Evolutionary conservation across 1,284 basidiomycete genomes (phyloP), one percentile per base, ranked within the genome.

Genomic region (Trametes sp.): DNA sequence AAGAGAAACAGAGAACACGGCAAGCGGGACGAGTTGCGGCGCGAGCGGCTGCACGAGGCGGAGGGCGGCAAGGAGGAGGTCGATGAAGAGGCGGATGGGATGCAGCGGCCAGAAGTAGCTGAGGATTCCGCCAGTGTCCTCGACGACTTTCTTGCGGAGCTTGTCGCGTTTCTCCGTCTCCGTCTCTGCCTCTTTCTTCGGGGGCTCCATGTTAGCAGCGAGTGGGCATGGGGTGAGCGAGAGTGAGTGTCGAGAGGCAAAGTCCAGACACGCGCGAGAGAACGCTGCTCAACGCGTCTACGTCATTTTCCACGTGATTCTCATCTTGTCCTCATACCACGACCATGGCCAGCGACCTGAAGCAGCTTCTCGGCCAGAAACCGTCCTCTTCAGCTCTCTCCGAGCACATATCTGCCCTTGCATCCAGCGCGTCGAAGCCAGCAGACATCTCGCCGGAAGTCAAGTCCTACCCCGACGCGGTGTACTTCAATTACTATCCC

Each of bases 401-500:
- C 4, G 68, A 74, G 9, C 85, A 83, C 67, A 76, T 91, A 44
- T 58, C 74, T 5, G 68, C 74, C 2, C 74, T 90, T 5, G 67
- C 77, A 6, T 57, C 72, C 14, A 68, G 64, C 16, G 62, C 69
- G 66, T 58, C 69, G 61, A 57, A 59, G 41, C 52, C 59, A 58
- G 61, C 67, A 53, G 52, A 48, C 65, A 63, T 74, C 2, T 63
- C 70, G n/a, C 87, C 90, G 11, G 84, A 92, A 63, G 77, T 93
- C 74, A 94, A 93, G 74, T 78, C 87, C 0, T 96, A 94, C 75
- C 75, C 90, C 38, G 94, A 96, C 75, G 85, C 85, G 4, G 86
- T 94, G 62, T 98, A 95, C 78, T 85, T 92, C 79, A 96, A 94
- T 76, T 95, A 94, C 78, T 85, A 84, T 73, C 31, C 82, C 1